Evolutionary conservation across 164 flowering plant genomes (phyloP), one percentile per base, ranked within the genome.

Genomic region (Macadamia integrifolia): DNA sequence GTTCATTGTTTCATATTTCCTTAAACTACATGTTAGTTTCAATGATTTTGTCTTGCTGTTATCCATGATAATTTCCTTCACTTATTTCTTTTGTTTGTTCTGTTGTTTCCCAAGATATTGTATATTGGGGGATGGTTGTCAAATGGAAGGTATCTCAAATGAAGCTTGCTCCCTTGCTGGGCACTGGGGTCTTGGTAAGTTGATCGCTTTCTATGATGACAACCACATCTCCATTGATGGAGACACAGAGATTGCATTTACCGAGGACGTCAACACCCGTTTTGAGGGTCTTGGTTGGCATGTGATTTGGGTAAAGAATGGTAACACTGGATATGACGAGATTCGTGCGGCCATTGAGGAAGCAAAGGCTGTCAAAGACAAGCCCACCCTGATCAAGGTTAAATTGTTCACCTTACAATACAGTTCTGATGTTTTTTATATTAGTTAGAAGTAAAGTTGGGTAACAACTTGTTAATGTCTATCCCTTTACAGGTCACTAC

Each of bases 401-500:
- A 53, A 68, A 28, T 62, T 48, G 43, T 49, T 18, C 42, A 9
- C 58, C 12, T 3, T 32, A 29, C 62, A 49, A 32, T 52, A 53
- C 46, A n/a, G 40, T 53, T 18, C n/a, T n/a, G 14, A 42, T n/a
- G 52, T 63, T 32, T 59, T 40, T 46, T 14, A 49, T 10, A 31
- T 71, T 55, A 15, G 11, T 59, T 53, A 56, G 9, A 42, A 11
- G 58, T 46, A 17, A 55, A 43, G 28, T 29, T 42, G 8, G 23
- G 18, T 49, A 52, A 42, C 44, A 0, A 61, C 61, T 55, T 71
- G 3, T 23, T 58, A 46, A 67, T 18, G 1, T 72, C 64, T 56
- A 55, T 57, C 28, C 63, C 66, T 69, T 67, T 58, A 28, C 81
- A 93, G 98, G 89, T 93, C 44, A 93, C 98, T 14, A 94, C 99